Base-by-base conservation (phyloP, 2,329 filamentous ascomycete genomes). In the Rutstroemia sp. region DNA sequence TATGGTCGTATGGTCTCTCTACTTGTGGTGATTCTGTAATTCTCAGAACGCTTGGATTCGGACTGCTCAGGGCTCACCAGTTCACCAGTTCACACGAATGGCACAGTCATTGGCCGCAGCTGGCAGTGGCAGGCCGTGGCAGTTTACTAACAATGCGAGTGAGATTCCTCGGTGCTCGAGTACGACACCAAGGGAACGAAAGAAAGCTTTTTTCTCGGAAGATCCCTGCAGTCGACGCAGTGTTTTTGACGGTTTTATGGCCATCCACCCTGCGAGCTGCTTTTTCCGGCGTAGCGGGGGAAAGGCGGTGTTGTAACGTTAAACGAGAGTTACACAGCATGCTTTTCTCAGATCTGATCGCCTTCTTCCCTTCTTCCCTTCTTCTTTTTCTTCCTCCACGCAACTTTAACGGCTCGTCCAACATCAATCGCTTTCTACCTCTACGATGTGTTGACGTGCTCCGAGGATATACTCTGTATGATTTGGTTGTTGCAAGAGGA, bases 401-500 rank as follows among this genome's bases (percentile, higher is more conserved):
- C 67, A 69, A 68, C 66, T 61, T 51, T 44, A 55, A 60, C 54
- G 61, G 65, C 61, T 59, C 63, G 66, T 59, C 62, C 64, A 68
- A 61, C 66, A 64, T 61, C 48, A 52, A 45, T 61, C 63, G 61
- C 59, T 63, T 19, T 55, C 36, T 58, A 54, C 54, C 54, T 52
- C 62, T 42, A 60, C 62, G 61, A 63, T 40, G 63, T 66, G 64
- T 68, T 66, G 67, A 61, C 57, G 61, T 63, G 59, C 64, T 60
- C 63, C 60, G 63, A 62, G 58, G 30, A 42, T 48, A 48, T n/a
- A 44, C 36, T 47, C 50, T 52, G 34, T n/a, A 46, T 46, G 5
- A 46, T 62, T 64, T 57, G 60, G 63, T 54, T 60, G 66, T 68
- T 69, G 67, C 67, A 61, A 70, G 66, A 68, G 49, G 48, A 66